Evolutionary conservation across 441 rosid genomes (phyloP), one percentile per base, ranked within the genome.

Genomic region (Syzygium malaccense): DNA sequence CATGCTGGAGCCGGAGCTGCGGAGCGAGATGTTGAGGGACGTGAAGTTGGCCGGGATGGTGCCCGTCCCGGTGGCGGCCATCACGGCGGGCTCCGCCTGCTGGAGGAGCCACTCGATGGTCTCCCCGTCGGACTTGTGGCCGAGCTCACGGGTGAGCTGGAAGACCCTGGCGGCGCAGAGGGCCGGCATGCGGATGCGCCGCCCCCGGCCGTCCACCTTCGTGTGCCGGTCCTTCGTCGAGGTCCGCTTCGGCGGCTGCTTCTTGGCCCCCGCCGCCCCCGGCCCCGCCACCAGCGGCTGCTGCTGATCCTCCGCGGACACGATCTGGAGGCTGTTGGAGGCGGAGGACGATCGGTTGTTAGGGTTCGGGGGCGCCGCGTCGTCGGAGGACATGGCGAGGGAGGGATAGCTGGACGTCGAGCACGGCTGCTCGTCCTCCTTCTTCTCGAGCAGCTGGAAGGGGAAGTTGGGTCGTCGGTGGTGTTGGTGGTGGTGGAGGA

Each of bases 91-190:
- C 90, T 96, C 99, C 0, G 99, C 99, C 87, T 97, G 99, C 92
- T 97, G 98, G 87, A 96, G 98, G 48, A 96, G 92, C 98, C 98
- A 96, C 91, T 96, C 98, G 55, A 97, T 96, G 51, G 99, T 97
- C 87, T 97, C 98, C 4, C 98, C 99, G 58, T 97, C 99, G 28
- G 98, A 97, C 90, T 96, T 97, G 90, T 97, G 99, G 54, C 99
- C 99, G 0, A 97, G 94, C 88, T 97, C 99, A 8, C 98, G 93
- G 26, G 99, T 97, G 1, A 97, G 93, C 91, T 97, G 99, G 75
- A 97, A 97, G 89, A 97, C 99, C 94, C 99, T 94, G 90, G 99
- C 99, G 51, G 99, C 99, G 83, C 99, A 97, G 64, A 96, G 94
- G 20, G 99, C 99, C 1, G 99, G 99, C 99, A 97, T 97, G 90